Conservation (phyloP, 2,329 filamentous ascomycete genomes). For the Xylaria sp. region DNA sequence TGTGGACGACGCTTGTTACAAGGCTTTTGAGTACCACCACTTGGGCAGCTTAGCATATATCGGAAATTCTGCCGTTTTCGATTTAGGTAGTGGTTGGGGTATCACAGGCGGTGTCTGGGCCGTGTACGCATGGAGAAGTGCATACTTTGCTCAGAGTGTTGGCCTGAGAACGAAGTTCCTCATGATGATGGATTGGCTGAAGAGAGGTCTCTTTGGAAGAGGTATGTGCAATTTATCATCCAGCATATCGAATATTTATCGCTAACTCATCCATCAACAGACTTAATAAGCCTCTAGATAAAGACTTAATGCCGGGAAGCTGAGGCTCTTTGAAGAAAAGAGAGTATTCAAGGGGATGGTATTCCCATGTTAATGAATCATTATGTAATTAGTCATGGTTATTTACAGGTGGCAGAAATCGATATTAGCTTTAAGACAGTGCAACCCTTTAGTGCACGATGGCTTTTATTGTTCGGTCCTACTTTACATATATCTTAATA, state of each 20-base stretch:
- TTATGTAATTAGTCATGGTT: slow-evolving; percentile 1
- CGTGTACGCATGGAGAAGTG: slow-evolving; percentile 94
- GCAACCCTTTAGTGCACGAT: background rate
- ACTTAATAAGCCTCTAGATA: slow-evolving; percentile 48
- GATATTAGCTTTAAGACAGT: slow-evolving; percentile 6
- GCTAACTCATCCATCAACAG: slow-evolving; percentile 34
- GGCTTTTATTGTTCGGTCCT: background rate
- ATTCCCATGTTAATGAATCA: background rate
- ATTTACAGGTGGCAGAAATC: slow-evolving; percentile 2
- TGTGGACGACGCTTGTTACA: slow-evolving; percentile 90
- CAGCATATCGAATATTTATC: background rate
- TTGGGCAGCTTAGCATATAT: slow-evolving; percentile 93
- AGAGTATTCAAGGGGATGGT: background rate
- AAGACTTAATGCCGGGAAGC: background rate
- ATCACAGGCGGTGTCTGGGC: slow-evolving; percentile 87
- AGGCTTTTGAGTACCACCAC: slow-evolving; percentile 93
- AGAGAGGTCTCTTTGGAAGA: slow-evolving; percentile 93
- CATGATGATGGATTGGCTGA: slow-evolving; percentile 98
- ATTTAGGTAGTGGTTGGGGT: slow-evolving; percentile 80
- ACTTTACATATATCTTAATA: background rate
- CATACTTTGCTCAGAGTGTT: slow-evolving; percentile 98
- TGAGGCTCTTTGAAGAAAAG: background rate
- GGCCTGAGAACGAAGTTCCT: slow-evolving; percentile 88
- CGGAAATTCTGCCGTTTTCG: slow-evolving; percentile 95
- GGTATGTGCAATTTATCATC: slow-evolving; percentile 67